Percentiles rank a stretch among this genome's conserved stretches.
Conservation (phyloP, 2,329 filamentous ascomycete genomes). For the Thelonectria rubi region DNA sequence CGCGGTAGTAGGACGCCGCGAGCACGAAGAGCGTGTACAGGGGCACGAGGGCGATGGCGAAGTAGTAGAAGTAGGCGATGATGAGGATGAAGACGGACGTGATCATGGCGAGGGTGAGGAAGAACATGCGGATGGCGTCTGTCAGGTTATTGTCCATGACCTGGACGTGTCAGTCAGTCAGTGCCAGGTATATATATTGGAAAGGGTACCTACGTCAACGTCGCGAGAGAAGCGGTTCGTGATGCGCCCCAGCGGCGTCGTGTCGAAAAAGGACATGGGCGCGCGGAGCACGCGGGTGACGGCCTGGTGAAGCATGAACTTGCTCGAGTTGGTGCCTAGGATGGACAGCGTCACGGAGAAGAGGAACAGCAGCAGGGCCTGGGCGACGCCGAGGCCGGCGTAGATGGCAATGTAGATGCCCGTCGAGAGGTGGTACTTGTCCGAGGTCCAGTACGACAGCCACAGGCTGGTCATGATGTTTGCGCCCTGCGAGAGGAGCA, state of each 20-base stretch:
- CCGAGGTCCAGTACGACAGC: slow-evolving; percentile 92
- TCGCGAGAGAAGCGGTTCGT: slow-evolving; percentile 97
- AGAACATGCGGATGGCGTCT: slow-evolving; percentile 92
- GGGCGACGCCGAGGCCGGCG: slow-evolving; percentile 74
- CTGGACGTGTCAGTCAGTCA: neutral
- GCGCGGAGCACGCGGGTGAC: slow-evolving; percentile 78
- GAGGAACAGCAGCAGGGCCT: slow-evolving; percentile 79
- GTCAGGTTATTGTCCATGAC: slow-evolving; percentile 89
- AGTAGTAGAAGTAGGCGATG: slow-evolving; percentile 95
- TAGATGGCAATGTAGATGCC: slow-evolving; percentile 78
- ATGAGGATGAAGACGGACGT: slow-evolving; percentile 86
- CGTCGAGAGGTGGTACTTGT: slow-evolving; percentile 73
- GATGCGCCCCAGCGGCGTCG: slow-evolving; percentile 92
- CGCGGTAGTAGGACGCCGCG: slow-evolving; percentile 86
- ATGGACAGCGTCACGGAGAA: slow-evolving; percentile 84
- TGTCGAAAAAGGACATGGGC: slow-evolving; percentile 95
- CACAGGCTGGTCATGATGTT: slow-evolving; percentile 91
- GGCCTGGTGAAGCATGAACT: slow-evolving; percentile 81
- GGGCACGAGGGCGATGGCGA: slow-evolving; percentile 68
- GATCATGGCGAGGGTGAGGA: slow-evolving; percentile 84
- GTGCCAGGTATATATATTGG: neutral
- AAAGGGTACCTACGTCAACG: slow-evolving; percentile 70
- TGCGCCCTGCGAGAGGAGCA: slow-evolving; percentile 79
- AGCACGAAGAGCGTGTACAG: slow-evolving; percentile 82
- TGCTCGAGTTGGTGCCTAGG: slow-evolving; percentile 82